A percentile compares a stretch with the other conserved stretches of the same genome.
These are phyloP conservation scores for Paraphoma sp. DNA, from an alignment of 2,329 filamentous ascomycete species.

Conservation along the genomic window DNA sequence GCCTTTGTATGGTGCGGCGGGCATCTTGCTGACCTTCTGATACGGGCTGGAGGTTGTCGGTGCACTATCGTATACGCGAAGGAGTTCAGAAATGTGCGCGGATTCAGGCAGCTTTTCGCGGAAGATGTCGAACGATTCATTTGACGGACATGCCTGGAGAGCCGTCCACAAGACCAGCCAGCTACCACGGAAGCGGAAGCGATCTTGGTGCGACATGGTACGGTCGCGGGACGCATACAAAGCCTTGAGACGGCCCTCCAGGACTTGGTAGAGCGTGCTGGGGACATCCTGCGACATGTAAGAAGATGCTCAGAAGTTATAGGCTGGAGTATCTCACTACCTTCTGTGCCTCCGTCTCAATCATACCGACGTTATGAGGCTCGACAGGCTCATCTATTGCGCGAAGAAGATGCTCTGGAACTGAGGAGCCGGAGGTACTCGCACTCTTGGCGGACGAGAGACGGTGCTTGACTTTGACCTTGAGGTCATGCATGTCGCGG, in stretches of 20 bases:
- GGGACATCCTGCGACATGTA: not conserved
- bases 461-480: not conserved
- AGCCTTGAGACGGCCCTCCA: constrained; percentile 14
- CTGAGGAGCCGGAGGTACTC: not conserved
- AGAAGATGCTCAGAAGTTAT: not conserved
- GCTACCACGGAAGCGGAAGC: constrained; percentile 26
- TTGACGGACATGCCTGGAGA: constrained; percentile 18
- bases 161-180: constrained; percentile 23
- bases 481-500: not conserved
- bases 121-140: constrained; percentile 19
- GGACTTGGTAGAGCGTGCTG: constrained; percentile 12
- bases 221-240: constrained; percentile 11
- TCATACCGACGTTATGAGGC: not conserved
- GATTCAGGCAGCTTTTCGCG: constrained; percentile 4
- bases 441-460: not conserved
- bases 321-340: not conserved
- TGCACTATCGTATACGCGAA: constrained; percentile 2
- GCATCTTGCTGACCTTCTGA: constrained; percentile 8
- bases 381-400: not conserved
- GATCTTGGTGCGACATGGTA: constrained; percentile 13
- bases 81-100: constrained; percentile 12
- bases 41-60: not conserved
- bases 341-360: not conserved
- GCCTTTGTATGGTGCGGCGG: not conserved
- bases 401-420: not conserved